Evolutionary conservation across 164 flowering plant genomes (phyloP).

Genomic region (Malania oleifera): DNA sequence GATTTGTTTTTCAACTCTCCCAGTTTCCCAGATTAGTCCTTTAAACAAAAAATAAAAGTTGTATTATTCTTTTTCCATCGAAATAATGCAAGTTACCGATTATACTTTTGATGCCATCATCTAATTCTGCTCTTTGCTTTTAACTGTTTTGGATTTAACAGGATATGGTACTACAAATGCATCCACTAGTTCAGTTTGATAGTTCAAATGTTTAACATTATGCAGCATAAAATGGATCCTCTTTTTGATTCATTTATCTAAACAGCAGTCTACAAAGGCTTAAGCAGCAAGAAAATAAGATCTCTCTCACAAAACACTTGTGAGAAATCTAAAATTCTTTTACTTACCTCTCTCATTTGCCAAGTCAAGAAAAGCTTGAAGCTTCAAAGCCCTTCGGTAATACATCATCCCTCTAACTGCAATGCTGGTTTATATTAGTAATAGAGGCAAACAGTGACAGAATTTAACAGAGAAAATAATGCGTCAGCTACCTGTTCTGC

Average conservation of each 20-base stretch:
- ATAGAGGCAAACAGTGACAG: background rate
- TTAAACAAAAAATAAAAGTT: too few relatives aligned
- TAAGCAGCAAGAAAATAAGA: background rate
- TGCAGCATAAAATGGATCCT: too few relatives aligned
- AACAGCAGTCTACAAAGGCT: background rate
- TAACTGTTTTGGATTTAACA: background rate
- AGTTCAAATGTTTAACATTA: background rate
- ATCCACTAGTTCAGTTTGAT: background rate
- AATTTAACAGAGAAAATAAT: conserved; percentile 1
- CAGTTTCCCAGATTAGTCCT: too few relatives aligned
- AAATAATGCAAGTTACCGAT: too few relatives aligned
- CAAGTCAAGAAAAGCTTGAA: conserved; percentile 99
- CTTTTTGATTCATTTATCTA: background rate
- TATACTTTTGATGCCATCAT: too few relatives aligned
- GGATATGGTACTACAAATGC: background rate
- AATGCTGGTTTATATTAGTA: conserved; percentile 11
- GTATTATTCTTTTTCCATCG: too few relatives aligned
- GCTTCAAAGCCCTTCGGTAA: conserved; percentile 81
- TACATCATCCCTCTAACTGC: conserved; percentile 99
- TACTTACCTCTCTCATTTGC: conserved; percentile 64
- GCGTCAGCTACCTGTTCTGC: conserved; percentile 63
- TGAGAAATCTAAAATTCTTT: background rate
- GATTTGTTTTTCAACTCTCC: too few relatives aligned
- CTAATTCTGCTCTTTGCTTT: background rate
- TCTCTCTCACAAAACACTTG: background rate